Evolutionary conservation across 331 rosid genomes (phyloP).

Genomic region (Dryas integrifolia): DNA sequence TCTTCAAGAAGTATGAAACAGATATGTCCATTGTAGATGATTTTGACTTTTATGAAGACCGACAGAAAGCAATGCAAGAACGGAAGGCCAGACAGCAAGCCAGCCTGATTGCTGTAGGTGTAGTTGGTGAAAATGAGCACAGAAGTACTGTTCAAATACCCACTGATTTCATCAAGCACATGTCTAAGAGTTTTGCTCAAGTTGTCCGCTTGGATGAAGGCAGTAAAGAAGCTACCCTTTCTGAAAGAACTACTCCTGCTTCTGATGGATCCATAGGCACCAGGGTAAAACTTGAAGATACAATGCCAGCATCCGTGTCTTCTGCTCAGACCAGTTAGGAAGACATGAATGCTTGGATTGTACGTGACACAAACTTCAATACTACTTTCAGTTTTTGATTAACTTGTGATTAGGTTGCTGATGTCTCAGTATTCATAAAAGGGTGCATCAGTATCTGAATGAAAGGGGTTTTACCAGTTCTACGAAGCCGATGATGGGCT

Average conservation of each 20-base stretch:
- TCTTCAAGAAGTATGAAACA: constrained; percentile 68
- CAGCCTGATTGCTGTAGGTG: constrained; percentile 45
- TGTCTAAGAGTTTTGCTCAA: constrained; percentile 79
- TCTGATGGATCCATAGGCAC: constrained; percentile 41
- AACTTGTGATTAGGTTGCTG: constrained; percentile 38
- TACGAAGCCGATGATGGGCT: constrained; percentile 25
- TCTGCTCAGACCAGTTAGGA: constrained; percentile 53
- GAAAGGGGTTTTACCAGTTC: constrained; percentile 23
- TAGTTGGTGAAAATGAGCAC: constrained; percentile 59
- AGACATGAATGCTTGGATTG: constrained; percentile 21
- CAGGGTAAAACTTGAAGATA: constrained; percentile 54
- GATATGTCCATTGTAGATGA: constrained; percentile 75
- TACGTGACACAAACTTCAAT: constrained; percentile 27
- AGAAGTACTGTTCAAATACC: constrained; percentile 39
- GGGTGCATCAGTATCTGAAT: constrained; percentile 28
- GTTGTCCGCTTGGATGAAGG: constrained; percentile 72
- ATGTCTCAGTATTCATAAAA: constrained; percentile 34
- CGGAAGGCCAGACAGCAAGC: constrained; percentile 70
- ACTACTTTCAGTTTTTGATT: constrained; percentile 27
- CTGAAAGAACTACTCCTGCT: constrained; percentile 42
- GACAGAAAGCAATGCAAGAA: constrained; percentile 84
- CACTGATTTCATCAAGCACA: constrained; percentile 66
- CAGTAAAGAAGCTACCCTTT: constrained; percentile 38
- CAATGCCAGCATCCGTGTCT: constrained; percentile 47
- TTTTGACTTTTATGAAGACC: constrained; percentile 75